A percentile compares a stretch with the other conserved stretches of the same genome.
Evolutionary conservation across 495 filamentous ascomycete genomes (phyloP).

Genomic region (Gamarada debralockiae): DNA sequence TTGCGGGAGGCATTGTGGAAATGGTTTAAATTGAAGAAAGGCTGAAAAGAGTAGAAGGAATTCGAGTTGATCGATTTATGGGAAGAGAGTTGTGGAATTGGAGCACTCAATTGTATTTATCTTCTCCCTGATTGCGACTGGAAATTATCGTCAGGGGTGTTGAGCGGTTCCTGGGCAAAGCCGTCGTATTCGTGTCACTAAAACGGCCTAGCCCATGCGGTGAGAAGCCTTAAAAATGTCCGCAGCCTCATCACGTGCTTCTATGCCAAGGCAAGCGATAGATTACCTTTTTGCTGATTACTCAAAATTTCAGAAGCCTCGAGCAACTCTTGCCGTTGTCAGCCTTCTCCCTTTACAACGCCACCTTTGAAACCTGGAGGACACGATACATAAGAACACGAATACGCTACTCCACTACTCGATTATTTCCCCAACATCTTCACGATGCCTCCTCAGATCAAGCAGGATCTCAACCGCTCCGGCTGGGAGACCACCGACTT

Average conservation of each 20-base stretch:
- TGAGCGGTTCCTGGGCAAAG: neutral
- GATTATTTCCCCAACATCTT: neutral
- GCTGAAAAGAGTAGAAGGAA: neutral
- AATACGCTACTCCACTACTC: neutral
- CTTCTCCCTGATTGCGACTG: neutral
- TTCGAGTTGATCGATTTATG: neutral
- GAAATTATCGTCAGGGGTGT: neutral
- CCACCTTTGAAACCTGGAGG: neutral
- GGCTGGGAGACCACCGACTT: slow-evolving; percentile 93
- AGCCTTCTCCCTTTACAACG: neutral
- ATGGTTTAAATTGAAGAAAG: neutral
- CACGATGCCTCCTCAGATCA: slow-evolving; percentile 63
- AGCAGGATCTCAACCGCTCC: slow-evolving; percentile 94
- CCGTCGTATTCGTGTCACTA: too few relatives aligned
- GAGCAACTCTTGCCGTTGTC: neutral
- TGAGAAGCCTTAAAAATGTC: too few relatives aligned
- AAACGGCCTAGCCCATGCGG: neutral
- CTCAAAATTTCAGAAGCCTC: neutral
- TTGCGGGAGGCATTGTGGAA: slow-evolving; percentile 61
- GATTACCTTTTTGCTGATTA: slow-evolving; percentile 4
- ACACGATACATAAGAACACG: neutral
- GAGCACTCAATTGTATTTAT: neutral
- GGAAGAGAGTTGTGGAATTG: neutral
- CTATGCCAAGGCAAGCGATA: neutral
- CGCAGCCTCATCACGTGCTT: neutral